Base-by-base conservation (phyloP, 352 stramenopile genomes). In the Phytophthora podocarpi region DNA sequence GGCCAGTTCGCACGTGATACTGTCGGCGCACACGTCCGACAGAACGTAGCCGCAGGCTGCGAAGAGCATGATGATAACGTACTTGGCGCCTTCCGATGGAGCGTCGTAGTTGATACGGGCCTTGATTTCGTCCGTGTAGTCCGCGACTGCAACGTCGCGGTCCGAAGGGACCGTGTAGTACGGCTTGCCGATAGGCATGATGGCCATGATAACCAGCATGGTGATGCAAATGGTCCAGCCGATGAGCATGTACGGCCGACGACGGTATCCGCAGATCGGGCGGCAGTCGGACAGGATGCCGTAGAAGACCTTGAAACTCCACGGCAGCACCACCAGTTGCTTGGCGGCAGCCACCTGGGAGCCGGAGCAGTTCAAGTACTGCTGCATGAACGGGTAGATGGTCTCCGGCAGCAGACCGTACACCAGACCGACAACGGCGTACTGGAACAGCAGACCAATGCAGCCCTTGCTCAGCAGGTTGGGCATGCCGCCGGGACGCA, bases 201-300 rank as follows among this genome's bases (percentile, higher is more conserved):
- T 60, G 4, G 62, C 63, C 68, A 89, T 83, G 42, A 85, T 24
- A 15, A 85, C 15, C 5, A 85, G 59, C 66, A 78, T 80, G 5
- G 75, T 31, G 41, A 80, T 56, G 46, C 65, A 85, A 13, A 83
- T 58, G 11, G 28, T 34, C 78, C 78, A 87, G 15, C 78, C 78
- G 35, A 87, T 59, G 11, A 87, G 54, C 70, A 87, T 85, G 49
- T 76, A 87, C 4, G 78, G 74, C 36, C 77, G 77, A 54, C 75
- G 75, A 43, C 78, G 78, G 60, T 82, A 85, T 13, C 78, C 78
- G 41, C 61, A 77, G 49, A 88, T 84, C 20, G 78, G 76, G 2
- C 59, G 42, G 36, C 59, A 68, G 20, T 68, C 59, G 0, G 59
- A 68, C 59, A 68, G 47, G 42, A n/a, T n/a, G n/a, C n/a, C n/a